A percentile compares a stretch with the other conserved stretches of the same genome.
These are phyloP conservation scores for Claviceps quebecensis DNA, from an alignment of 2,329 filamentous ascomycete genomes.

Conservation along the genomic window DNA sequence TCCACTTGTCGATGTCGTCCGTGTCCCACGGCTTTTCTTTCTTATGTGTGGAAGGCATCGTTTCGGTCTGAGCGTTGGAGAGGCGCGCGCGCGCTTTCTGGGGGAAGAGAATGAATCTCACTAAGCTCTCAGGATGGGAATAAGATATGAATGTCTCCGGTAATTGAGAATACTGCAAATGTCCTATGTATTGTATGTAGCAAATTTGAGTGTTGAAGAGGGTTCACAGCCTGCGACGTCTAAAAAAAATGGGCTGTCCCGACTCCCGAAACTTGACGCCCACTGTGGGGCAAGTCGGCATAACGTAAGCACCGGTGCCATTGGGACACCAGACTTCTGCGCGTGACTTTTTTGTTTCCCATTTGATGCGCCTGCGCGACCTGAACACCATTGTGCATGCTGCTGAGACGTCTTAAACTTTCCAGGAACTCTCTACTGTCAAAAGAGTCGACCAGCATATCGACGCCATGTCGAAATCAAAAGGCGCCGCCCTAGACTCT, in stretches of 20 bases:
- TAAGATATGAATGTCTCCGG: not conserved
- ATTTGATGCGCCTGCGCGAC: not conserved
- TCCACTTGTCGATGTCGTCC: conserved; percentile 96
- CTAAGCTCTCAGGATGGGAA: not conserved
- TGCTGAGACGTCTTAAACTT: not conserved
- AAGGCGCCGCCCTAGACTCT: conserved; percentile 41
- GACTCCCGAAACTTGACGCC: not conserved
- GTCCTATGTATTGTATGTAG: not conserved
- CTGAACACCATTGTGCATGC: not conserved
- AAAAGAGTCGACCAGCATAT: conserved; percentile 6
- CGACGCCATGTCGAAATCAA: conserved; percentile 37
- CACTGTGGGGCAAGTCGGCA: conserved; percentile 1
- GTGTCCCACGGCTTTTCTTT: conserved; percentile 91
- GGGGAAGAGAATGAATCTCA: not conserved
- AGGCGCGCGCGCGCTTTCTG: not conserved
- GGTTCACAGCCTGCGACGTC: not conserved
- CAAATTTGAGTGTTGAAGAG: not conserved
- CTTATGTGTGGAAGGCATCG: conserved; percentile 80
- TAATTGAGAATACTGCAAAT: not conserved
- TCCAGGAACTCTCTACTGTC: conserved; percentile 4
- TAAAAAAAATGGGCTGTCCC: not conserved
- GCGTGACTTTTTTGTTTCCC: not conserved
- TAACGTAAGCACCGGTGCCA: not conserved
- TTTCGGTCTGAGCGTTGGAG: conserved; percentile 1
- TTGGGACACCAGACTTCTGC: not conserved